Conservation (phyloP, 345 rosid genomes). For the Brassica juncea region DNA sequence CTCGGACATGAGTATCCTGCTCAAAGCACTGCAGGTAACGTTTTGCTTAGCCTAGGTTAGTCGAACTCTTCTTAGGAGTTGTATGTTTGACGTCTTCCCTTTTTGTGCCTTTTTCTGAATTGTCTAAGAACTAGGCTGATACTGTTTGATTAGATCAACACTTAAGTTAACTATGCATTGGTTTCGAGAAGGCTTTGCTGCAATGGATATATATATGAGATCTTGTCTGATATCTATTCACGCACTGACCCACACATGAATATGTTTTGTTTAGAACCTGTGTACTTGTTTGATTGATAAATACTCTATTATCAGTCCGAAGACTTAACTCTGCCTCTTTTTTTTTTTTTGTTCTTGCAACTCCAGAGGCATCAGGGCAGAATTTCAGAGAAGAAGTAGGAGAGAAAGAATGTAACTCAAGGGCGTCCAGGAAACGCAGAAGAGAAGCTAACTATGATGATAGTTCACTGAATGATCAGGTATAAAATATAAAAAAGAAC, state of each 20-base stretch:
- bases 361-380: constrained; percentile 75
- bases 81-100: not conserved
- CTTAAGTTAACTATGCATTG: constrained; percentile 10
- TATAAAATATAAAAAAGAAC: constrained; percentile 10
- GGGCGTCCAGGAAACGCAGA: constrained; percentile 26
- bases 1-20: constrained; percentile 26
- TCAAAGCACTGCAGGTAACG: constrained; percentile 52
- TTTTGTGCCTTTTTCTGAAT: not conserved
- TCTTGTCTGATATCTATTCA: constrained; percentile 22
- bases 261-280: constrained; percentile 6
- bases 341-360: not conserved
- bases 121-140: not conserved
- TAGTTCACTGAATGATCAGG: constrained; percentile 40
- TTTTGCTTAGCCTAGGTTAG: constrained; percentile 13
- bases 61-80: not conserved
- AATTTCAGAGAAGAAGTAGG: constrained; percentile 57
- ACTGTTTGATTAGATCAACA: not conserved
- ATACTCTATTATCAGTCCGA: not conserved
- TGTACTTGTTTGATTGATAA: not conserved
- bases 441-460: constrained; percentile 30
- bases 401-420: constrained; percentile 31
- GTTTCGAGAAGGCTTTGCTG: constrained; percentile 25
- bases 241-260: constrained; percentile 9
- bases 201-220: constrained; percentile 2
- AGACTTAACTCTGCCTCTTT: constrained; percentile 9